These are phyloP conservation scores for Buddleja alternifolia DNA, from an alignment of 257 asterid genomes.

Conservation along the genomic window DNA sequence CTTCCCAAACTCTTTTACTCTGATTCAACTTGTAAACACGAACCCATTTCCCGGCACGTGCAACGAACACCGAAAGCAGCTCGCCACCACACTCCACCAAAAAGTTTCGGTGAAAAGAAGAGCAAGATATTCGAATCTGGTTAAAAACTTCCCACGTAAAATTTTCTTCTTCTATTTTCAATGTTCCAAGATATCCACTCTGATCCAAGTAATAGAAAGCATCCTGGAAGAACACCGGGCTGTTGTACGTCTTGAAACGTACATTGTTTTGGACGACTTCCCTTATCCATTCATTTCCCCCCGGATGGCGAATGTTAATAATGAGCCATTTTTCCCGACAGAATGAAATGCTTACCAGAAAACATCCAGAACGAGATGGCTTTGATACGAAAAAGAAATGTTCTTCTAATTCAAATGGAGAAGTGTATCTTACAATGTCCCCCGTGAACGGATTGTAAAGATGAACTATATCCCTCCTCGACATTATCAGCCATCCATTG, in stretches of 20 bases:
- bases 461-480: neutral
- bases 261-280: neutral
- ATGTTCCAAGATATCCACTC: neutral
- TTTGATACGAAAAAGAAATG: neutral
- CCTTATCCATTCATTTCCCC: neutral
- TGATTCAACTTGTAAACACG: neutral
- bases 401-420: too few species aligned
- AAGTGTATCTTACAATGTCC: too few species aligned
- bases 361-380: neutral
- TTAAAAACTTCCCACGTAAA: neutral
- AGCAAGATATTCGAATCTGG: neutral
- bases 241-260: neutral
- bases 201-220: neutral
- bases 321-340: neutral
- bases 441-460: neutral
- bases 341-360: neutral
- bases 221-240: neutral
- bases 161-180: neutral
- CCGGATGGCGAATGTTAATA: neutral
- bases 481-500: neutral
- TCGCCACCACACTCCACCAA: constrained; percentile 9
- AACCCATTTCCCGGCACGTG: neutral
- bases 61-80: neutral
- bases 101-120: neutral
- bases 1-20: neutral